Evolutionary conservation across 83 land plant species (phyloP), one percentile per base, ranked within the genome.

Genomic region (Diphasiastrum complanatum): DNA sequence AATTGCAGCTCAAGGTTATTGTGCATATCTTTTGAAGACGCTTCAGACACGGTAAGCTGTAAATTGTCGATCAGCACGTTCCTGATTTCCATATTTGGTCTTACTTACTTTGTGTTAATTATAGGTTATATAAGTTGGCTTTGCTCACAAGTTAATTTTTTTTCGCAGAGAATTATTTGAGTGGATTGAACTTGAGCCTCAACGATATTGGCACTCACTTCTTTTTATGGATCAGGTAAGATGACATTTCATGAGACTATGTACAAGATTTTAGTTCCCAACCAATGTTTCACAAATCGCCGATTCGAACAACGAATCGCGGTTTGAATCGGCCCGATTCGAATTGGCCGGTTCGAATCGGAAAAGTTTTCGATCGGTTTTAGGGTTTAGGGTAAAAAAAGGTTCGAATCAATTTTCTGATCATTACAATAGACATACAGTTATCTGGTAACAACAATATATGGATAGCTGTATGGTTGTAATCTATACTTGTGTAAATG

Each of bases 201-300:
- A 79, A 55, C 79, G 84, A 33, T 89, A 74, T 45, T 95, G 99
- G 99, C 86, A 95, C 72, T 83, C 92, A 33, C 74, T 95, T 36
- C 76, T 95, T 25, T 95, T 86, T 35, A 95, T 95, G 99, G 99
- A 95, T 70, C 86, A 89, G 99, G 99, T 95, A 38, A 48, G 18
- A n/a, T n/a, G n/a, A n/a, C n/a, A n/a, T n/a, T n/a, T n/a, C n/a
- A n/a, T n/a, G n/a, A n/a, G n/a, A n/a, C n/a, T n/a, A n/a, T n/a
- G n/a, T n/a, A n/a, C n/a, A n/a, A n/a, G n/a, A n/a, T n/a, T n/a
- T n/a, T n/a, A n/a, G n/a, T n/a, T n/a, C n/a, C n/a, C n/a, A n/a
- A n/a, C n/a, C n/a, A n/a, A n/a, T n/a, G n/a, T n/a, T n/a, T n/a
- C n/a, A n/a, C n/a, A n/a, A n/a, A n/a, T n/a, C n/a, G n/a, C n/a